Conservation (phyloP, 306 rosid species). For the Fragaria ananassa region DNA sequence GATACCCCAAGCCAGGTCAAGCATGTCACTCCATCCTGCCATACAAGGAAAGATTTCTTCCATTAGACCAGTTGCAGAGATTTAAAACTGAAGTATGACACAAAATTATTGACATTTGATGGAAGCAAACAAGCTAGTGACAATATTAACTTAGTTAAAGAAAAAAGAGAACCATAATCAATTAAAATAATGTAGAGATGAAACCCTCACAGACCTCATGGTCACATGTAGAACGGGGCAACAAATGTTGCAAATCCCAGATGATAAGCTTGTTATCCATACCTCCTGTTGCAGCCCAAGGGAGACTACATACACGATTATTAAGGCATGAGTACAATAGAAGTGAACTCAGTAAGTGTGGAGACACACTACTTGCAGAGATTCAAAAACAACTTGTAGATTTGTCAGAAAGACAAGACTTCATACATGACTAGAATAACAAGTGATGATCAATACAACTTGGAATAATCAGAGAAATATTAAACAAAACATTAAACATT, state of each 20-base stretch:
- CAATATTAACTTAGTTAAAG: constrained; percentile 1
- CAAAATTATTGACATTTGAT: background rate
- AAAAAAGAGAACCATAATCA: too few relatives aligned
- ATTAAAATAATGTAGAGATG: background rate
- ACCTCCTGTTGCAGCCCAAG: constrained; percentile 83
- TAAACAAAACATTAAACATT: background rate
- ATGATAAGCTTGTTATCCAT: constrained; percentile 69
- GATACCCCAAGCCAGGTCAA: constrained; percentile 73
- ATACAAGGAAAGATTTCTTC: constrained; percentile 16
- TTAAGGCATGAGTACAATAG: constrained; percentile 13
- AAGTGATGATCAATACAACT: background rate
- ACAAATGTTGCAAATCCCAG: constrained; percentile 77
- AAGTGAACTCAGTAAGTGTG: background rate
- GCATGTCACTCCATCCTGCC: constrained; percentile 77
- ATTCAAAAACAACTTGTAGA: background rate
- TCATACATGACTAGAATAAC: background rate
- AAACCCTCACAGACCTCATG: constrained; percentile 65
- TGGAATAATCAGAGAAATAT: background rate
- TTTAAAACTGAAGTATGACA: background rate
- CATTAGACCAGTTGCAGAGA: constrained; percentile 14
- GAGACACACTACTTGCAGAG: background rate
- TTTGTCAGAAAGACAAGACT: background rate
- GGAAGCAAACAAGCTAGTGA: constrained; percentile 6
- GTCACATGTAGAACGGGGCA: constrained; percentile 56
- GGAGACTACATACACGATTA: constrained; percentile 41